Percentiles rank a stretch among this genome's conserved stretches.
Evolutionary conservation across 768 basidiomycete species (phyloP).

Genomic region (Lactarius deliciosus): DNA sequence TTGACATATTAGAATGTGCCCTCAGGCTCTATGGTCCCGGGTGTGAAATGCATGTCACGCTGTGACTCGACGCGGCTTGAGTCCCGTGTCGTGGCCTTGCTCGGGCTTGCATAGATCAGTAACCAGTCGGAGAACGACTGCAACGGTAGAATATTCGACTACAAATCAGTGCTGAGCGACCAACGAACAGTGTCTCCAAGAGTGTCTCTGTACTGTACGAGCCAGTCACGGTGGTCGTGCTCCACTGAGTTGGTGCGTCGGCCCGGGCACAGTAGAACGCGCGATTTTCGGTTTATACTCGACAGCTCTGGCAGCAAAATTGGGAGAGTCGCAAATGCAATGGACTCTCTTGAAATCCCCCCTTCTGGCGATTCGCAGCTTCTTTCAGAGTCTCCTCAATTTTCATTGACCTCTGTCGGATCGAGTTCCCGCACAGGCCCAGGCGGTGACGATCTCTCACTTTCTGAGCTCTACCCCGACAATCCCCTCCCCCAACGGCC

Average conservation of each 20-base stretch:
- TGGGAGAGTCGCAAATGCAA: slow-evolving; percentile 17
- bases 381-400: slow-evolving; percentile 48
- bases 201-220: no score
- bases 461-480: slow-evolving; percentile 54
- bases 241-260: no score
- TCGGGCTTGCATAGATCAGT: no score
- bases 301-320: background rate
- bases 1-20: slow-evolving; percentile 7
- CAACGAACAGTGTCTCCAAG: no score
- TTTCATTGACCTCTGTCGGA: slow-evolving; percentile 32
- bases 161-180: no score
- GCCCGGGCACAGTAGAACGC: no score
- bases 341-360: slow-evolving; percentile 37
- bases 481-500: slow-evolving; percentile 36
- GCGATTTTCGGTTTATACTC: no score
- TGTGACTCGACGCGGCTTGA: background rate
- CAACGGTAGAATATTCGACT: no score
- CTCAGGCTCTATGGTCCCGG: no score
- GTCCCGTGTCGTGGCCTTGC: no score
- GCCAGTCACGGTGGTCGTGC: no score
- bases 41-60: background rate
- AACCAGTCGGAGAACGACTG: no score
- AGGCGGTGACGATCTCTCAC: slow-evolving; percentile 47
- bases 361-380: slow-evolving; percentile 31
- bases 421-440: slow-evolving; percentile 40